Evolutionary conservation across 2,329 filamentous ascomycete species (phyloP), one percentile per base, ranked within the genome.

Genomic region (Knufia fluminis): DNA sequence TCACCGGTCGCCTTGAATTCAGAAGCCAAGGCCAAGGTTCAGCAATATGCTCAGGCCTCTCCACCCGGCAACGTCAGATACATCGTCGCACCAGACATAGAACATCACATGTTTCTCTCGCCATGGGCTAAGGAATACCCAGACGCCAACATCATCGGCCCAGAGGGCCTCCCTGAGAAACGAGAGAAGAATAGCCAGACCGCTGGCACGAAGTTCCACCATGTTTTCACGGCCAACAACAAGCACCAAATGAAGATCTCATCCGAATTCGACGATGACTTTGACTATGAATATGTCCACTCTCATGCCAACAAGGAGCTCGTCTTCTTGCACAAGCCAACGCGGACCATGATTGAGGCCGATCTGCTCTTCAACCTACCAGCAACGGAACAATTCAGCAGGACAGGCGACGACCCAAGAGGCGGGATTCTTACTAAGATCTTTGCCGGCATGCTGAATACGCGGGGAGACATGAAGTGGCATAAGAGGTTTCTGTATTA

Each of bases 331-430:
- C 89, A 94, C 73, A 83, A 82, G 64, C 88, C 86, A 0, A 82
- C 86, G 10, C 72, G 74, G 50, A 85, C 88, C 0, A 69, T 98
- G 39, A 90, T 98, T 62, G 72, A 95, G 69, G 92, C 89, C 4
- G 92, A 98, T 66, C 68, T 97, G 36, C 64, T 97, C 57, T 97
- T 97, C 75, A 97, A 96, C 66, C 70, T 95, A 28, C 92, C 92
- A 0, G 80, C 88, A 0, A 79, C 71, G 0, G 92, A 98, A 70
- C 92, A 97, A 70, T 96, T 87, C 68, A 78, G 68, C 1, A 77
- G 71, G 58, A 69, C 78, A 0, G 74, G 71, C 7, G 73, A 78
- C 2, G 69, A 47, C 17, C 26, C 57, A 2, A 48, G 72, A 26
- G 70, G 79, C 3, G 82, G 82, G 0, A 61, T 80, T n/a, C 57